These are phyloP conservation scores for Colletotrichum magnum DNA, from an alignment of 2,329 filamentous ascomycete genomes.

Conservation along the genomic window DNA sequence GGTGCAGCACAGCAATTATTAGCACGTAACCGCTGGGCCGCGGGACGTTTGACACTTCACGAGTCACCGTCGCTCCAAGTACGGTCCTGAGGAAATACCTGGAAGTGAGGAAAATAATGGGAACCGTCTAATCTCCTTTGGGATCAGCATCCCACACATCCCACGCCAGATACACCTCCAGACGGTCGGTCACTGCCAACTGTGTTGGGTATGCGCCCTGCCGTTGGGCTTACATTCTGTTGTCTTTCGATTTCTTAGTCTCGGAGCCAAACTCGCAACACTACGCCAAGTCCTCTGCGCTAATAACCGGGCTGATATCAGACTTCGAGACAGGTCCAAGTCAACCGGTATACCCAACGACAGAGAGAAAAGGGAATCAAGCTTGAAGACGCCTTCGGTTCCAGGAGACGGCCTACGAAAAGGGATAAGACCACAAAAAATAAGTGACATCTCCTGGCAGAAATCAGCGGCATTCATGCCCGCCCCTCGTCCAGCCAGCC, in stretches of 20 bases:
- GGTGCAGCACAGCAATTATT: constrained; percentile 26
- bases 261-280: neutral
- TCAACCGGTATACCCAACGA: neutral
- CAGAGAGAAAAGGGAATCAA: neutral
- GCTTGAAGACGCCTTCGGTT: neutral
- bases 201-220: neutral
- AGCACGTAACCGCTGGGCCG: constrained; percentile 19
- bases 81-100: neutral
- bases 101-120: neutral
- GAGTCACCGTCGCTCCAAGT: constrained; percentile 3
- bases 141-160: constrained; percentile 10
- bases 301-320: neutral
- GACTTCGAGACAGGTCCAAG: neutral
- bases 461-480: constrained; percentile 37
- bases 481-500: constrained; percentile 25
- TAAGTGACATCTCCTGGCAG: constrained; percentile 17
- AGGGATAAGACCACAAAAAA: constrained; percentile 26
- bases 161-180: neutral
- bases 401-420: neutral
- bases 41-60: constrained; percentile 21
- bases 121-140: constrained; percentile 15
- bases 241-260: neutral
- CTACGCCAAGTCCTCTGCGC: neutral
- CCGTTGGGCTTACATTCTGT: neutral
- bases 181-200: neutral